These are phyloP conservation scores for Macrocybe sp. DNA, from an alignment of 1,284 basidiomycete species.

Conservation along the genomic window DNA sequence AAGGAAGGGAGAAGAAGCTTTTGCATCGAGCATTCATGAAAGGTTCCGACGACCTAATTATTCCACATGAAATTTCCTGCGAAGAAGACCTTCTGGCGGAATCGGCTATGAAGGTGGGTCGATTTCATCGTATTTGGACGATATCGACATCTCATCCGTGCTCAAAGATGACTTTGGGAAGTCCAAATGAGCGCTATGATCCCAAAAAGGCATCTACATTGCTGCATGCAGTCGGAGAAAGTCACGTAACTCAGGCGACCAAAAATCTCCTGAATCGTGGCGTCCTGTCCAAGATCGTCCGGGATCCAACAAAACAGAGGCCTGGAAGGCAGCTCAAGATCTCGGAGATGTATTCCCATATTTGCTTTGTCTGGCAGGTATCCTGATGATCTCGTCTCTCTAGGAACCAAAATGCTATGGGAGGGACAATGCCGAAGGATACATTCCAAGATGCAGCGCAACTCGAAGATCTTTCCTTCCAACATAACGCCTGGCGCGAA, in stretches of 20 bases:
- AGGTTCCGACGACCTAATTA: conserved; percentile 35
- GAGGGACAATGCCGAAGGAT: conserved; percentile 59
- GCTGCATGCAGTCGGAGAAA: conserved; percentile 51
- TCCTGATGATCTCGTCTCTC: conserved; percentile 9
- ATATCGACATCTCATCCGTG: background rate
- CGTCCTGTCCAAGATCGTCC: conserved; percentile 59
- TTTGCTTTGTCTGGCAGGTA: conserved; percentile 5
- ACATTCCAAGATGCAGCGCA: conserved; percentile 64
- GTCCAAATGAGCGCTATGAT: conserved; percentile 63
- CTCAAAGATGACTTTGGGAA: conserved; percentile 65
- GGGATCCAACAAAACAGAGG: conserved; percentile 53
- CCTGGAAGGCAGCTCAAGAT: conserved; percentile 73
- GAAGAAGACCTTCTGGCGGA: conserved; percentile 54
- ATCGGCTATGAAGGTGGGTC: conserved; percentile 63
- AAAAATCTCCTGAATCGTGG: conserved; percentile 55
- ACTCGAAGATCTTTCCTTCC: conserved; percentile 52
- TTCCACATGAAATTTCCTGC: conserved; percentile 21
- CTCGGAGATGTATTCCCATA: conserved; percentile 46
- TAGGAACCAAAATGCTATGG: conserved; percentile 64
- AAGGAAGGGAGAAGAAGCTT: conserved; percentile 68
- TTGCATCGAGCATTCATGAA: conserved; percentile 52
- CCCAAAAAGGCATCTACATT: conserved; percentile 49
- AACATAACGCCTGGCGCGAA: conserved; percentile 51
- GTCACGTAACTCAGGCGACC: conserved; percentile 47
- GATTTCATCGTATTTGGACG: background rate